Evolutionary conservation across 352 stramenopile genomes (phyloP).

Genomic region (Pseudoperonospora humuli): DNA sequence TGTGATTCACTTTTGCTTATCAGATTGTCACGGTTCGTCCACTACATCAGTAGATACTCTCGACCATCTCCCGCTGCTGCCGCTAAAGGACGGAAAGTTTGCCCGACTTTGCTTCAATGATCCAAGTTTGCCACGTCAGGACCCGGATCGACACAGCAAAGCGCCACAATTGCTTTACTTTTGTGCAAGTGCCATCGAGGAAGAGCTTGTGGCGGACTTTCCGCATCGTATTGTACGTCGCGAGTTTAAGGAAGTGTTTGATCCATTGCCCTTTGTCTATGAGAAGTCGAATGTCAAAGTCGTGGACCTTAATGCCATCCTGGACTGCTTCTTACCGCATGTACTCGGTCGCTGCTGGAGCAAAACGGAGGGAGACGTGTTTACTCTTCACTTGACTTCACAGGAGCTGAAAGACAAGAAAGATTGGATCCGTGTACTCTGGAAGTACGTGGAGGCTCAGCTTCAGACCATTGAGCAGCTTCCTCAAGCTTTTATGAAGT

Average conservation of each 20-base stretch:
- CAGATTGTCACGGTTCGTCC: conserved; percentile 18
- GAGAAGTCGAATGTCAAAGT: conserved; percentile 38
- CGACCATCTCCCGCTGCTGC: conserved; percentile 36
- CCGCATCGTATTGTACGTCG: conserved; percentile 30
- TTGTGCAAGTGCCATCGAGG: conserved; percentile 39
- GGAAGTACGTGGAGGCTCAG: conserved; percentile 40
- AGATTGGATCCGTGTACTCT: conserved; percentile 45
- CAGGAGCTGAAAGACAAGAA: conserved; percentile 10
- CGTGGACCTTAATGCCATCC: conserved; percentile 24
- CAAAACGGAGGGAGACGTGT: conserved; percentile 20
- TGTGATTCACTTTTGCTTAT: conserved; percentile 46
- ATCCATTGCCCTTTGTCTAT: conserved; percentile 33
- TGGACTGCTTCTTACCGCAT: conserved; percentile 35
- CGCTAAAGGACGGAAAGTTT: conserved; percentile 38
- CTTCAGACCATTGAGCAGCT: conserved; percentile 23
- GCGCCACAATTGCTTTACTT: conserved; percentile 22
- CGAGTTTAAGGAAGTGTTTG: conserved; percentile 39
- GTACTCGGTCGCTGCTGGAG: conserved; percentile 30
- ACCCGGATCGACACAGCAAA: conserved; percentile 1
- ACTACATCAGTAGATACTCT: conserved; percentile 13
- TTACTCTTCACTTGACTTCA: conserved; percentile 15
- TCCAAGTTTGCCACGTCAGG: conserved; percentile 1
- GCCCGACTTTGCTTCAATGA: conserved; percentile 22
- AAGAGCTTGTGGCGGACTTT: conserved; percentile 40
- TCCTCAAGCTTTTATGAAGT: conserved; percentile 24